A percentile compares a stretch with the other conserved stretches of the same genome.
These are phyloP conservation scores for Mollisiaceae sp. DNA, from an alignment of 2,329 filamentous ascomycete genomes.

Conservation along the genomic window DNA sequence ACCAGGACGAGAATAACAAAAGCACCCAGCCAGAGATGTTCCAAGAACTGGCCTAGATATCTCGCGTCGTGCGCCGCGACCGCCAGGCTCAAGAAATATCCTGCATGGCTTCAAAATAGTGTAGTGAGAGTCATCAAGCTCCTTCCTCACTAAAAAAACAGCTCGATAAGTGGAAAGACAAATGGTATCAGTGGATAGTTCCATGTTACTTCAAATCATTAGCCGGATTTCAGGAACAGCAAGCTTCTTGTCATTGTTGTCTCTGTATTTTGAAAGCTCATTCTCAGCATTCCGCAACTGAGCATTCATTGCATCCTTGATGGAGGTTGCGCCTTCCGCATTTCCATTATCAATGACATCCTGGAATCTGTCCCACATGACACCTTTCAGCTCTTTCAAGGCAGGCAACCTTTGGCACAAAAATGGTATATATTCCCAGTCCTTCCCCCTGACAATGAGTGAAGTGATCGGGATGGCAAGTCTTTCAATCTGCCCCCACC, in stretches of 20 bases:
- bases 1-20: too few relatives aligned
- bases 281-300: neutral
- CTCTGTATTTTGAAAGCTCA: constrained; percentile 3
- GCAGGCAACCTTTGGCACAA: constrained; percentile 4
- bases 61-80: too few relatives aligned
- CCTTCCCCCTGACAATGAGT: neutral
- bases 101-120: too few relatives aligned
- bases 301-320: constrained; percentile 2
- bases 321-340: neutral
- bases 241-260: neutral
- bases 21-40: too few relatives aligned
- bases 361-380: constrained; percentile 8
- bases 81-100: too few relatives aligned
- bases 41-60: too few relatives aligned
- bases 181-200: too few relatives aligned
- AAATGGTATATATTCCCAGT: constrained; percentile 2
- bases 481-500: constrained; percentile 9
- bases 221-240: neutral
- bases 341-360: constrained; percentile 11
- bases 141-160: too few relatives aligned
- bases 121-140: too few relatives aligned
- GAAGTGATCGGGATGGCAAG: neutral
- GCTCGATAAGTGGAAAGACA: too few relatives aligned
- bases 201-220: neutral
- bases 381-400: constrained; percentile 5